Evolutionary conservation across 2,329 filamentous ascomycete species (phyloP).

Genomic region (Exophiala xenobiotica): DNA sequence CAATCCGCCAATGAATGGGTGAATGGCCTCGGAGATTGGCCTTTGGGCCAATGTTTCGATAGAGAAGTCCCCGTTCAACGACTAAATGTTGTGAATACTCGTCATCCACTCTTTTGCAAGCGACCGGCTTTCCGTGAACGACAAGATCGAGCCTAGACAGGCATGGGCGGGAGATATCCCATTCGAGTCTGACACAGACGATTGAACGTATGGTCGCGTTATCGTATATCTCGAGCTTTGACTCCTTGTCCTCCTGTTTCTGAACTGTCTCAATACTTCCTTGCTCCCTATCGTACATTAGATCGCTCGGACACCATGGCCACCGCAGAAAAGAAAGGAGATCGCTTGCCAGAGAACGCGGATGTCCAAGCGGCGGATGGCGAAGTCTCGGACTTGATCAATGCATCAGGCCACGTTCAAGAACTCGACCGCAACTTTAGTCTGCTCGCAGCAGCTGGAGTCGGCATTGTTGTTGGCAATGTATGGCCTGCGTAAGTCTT

Average conservation of each 20-base stretch:
- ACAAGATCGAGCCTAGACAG: too few relatives aligned
- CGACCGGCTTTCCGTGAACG: too few relatives aligned
- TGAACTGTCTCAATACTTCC: too few relatives aligned
- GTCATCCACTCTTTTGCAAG: too few relatives aligned
- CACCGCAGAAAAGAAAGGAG: slow-evolving; percentile 7
- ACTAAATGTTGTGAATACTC: too few relatives aligned
- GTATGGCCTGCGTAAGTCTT: slow-evolving; percentile 52
- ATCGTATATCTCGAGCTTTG: too few relatives aligned
- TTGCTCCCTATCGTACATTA: too few relatives aligned
- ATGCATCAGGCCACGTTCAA: slow-evolving; percentile 64
- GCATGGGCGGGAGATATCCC: too few relatives aligned
- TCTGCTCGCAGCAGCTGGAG: slow-evolving; percentile 58
- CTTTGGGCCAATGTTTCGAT: not conserved
- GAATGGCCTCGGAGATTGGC: not conserved
- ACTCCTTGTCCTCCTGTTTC: too few relatives aligned
- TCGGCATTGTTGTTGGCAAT: slow-evolving; percentile 63
- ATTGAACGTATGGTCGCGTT: too few relatives aligned
- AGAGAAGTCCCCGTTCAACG: too few relatives aligned
- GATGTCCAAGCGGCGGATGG: slow-evolving; percentile 1
- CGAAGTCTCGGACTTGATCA: slow-evolving; percentile 41
- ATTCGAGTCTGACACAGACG: too few relatives aligned
- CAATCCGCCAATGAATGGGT: not conserved
- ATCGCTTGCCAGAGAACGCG: not conserved
- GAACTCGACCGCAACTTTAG: slow-evolving; percentile 64
- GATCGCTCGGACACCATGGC: slow-evolving; percentile 6